phyloP scores from a whole-genome alignment of 2,329 filamentous ascomycete genomes.

The Rutstroemia sp. region DNA sequence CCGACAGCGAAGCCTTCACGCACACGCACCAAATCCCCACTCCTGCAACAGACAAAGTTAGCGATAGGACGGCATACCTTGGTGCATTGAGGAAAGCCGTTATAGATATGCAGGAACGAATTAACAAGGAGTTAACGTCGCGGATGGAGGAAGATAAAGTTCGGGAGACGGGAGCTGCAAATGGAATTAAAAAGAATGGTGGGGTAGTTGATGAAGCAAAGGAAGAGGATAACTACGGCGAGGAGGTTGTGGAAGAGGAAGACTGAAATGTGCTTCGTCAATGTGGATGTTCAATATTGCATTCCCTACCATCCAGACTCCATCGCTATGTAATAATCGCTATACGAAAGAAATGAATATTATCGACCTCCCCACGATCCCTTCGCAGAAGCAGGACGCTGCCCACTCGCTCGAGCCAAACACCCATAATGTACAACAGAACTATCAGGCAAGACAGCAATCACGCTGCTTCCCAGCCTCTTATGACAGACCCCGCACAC shows the following conservation, averaged over 20 bases:
- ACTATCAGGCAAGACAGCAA: conserved; percentile 82
- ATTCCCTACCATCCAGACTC: conserved; percentile 15
- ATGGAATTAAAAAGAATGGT: conserved; percentile 30
- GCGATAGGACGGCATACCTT: conserved; percentile 54
- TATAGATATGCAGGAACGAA: conserved; percentile 50
- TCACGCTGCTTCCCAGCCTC: conserved; percentile 81
- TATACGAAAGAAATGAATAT: conserved; percentile 9
- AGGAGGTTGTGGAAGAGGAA: conserved; percentile 67
- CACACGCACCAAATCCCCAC: conserved; percentile 33
- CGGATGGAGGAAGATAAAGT: conserved; percentile 69
- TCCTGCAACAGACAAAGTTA: conserved; percentile 31
- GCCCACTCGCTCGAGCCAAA: conserved; percentile 47
- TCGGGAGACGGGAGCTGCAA: conserved; percentile 32
- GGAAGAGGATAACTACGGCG: conserved; percentile 76
- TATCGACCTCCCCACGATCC: conserved; percentile 20
- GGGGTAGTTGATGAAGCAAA: conserved; percentile 42
- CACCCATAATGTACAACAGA: conserved; percentile 78
- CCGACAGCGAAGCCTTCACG: conserved; percentile 41
- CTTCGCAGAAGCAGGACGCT: conserved; percentile 16
- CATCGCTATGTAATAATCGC: conserved; percentile 22
- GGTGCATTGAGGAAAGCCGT: conserved; percentile 49
- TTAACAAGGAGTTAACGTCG: conserved; percentile 65
- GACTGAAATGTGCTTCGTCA: conserved; percentile 29
- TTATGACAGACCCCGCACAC: conserved; percentile 93
- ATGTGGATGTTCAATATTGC: conserved; percentile 5